Conservation (phyloP, 306 rosid genomes). For the Psophocarpus tetragonolobus region DNA sequence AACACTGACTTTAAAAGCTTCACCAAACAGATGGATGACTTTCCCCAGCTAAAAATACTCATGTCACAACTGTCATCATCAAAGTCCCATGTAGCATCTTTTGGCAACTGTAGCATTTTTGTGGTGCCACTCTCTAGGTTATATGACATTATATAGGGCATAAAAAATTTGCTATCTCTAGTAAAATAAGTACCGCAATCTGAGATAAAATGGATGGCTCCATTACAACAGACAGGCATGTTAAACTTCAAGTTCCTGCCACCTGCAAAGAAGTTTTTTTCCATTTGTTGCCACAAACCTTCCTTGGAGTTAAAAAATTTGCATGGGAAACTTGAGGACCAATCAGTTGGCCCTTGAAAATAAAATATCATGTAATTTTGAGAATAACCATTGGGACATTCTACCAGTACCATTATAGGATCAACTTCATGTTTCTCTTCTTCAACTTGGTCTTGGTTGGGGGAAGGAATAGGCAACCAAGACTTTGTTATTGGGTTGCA, state of each 20-base stretch:
- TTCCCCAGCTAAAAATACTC: background rate
- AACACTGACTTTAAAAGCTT: constrained; percentile 5
- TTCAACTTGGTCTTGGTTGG: background rate
- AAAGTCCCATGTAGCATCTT: background rate
- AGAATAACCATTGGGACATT: no score
- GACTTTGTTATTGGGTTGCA: background rate
- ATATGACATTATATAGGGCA: background rate
- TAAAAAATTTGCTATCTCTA: background rate
- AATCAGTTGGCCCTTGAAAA: background rate
- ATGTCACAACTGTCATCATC: background rate
- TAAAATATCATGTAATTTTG: background rate
- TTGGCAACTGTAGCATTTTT: background rate
- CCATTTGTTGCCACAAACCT: background rate
- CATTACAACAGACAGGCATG: background rate
- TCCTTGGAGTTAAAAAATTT: background rate
- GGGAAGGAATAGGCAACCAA: background rate
- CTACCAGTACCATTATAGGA: background rate
- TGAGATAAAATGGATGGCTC: background rate
- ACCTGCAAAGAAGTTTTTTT: background rate
- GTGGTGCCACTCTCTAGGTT: background rate
- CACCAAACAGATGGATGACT: constrained; percentile 33
- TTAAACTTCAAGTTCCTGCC: background rate
- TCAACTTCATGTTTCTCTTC: background rate
- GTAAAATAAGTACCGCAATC: background rate
- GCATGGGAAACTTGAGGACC: background rate